A percentile compares a stretch with the other conserved stretches of the same genome.
Evolutionary conservation across 2,329 filamentous ascomycete species (phyloP).

Genomic region (Talaromyces sp.): DNA sequence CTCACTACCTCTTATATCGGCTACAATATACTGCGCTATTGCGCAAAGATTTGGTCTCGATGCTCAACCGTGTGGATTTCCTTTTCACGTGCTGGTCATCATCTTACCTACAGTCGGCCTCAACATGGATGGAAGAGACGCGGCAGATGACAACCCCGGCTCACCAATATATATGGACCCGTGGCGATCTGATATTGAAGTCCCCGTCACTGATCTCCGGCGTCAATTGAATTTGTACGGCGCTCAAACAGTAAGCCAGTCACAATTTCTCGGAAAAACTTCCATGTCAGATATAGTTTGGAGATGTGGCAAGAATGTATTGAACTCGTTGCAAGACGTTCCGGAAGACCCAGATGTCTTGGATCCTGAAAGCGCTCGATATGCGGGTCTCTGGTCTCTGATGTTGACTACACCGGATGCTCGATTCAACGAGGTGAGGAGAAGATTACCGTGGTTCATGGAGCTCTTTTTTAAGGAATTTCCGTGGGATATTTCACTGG

Average conservation of each 20-base stretch:
- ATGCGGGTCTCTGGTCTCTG: conserved; percentile 69
- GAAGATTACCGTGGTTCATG: conserved; percentile 62
- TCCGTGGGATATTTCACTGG: conserved; percentile 67
- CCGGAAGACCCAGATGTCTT: conserved; percentile 34
- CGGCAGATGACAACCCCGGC: conserved; percentile 30
- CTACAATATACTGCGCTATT: conserved; percentile 78
- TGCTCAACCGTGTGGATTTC: conserved; percentile 75
- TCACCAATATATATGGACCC: conserved; percentile 76
- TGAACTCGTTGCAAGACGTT: conserved; percentile 62
- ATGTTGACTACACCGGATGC: conserved; percentile 50
- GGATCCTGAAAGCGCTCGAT: conserved; percentile 61
- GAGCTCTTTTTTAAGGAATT: conserved; percentile 62
- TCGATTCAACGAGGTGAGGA: conserved; percentile 52
- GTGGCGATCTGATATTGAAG: conserved; percentile 66
- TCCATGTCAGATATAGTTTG: conserved; percentile 64
- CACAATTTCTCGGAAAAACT: conserved; percentile 61
- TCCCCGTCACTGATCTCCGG: conserved; percentile 57
- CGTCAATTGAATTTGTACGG: conserved; percentile 56
- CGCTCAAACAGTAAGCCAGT: conserved; percentile 36
- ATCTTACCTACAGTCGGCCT: conserved; percentile 60
- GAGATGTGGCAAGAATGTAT: conserved; percentile 76
- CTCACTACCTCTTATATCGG: conserved; percentile 80
- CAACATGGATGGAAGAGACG: conserved; percentile 54
- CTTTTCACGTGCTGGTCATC: conserved; percentile 79
- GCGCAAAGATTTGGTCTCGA: conserved; percentile 70